A percentile compares a stretch with the other conserved stretches of the same genome.
phyloP scores from a whole-genome alignment of 495 filamentous ascomycete species.

The Aspergillus avenaceus region DNA sequence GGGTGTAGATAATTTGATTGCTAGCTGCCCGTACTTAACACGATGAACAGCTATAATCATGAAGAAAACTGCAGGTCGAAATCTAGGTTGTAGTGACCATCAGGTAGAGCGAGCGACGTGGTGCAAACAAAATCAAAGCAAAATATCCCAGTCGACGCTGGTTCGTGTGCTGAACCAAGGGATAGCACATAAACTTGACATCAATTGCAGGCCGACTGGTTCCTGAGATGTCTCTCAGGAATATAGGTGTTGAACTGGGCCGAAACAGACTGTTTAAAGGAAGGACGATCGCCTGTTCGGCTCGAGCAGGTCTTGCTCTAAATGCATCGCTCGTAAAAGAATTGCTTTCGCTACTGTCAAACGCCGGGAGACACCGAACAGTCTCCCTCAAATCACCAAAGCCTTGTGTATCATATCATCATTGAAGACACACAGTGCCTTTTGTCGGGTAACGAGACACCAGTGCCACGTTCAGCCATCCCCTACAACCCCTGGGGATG shows the following conservation, averaged over 20 bases:
- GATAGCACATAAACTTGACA: not conserved
- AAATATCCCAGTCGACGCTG: not conserved
- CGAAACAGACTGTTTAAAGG: not conserved
- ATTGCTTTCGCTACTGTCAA: conserved; percentile 2
- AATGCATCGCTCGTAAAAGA: not conserved
- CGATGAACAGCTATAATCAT: conserved; percentile 3
- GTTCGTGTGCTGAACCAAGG: not conserved
- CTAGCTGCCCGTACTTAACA: conserved; percentile 1
- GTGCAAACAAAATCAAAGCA: not conserved
- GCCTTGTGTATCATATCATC: not conserved
- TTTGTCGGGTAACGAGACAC: not conserved
- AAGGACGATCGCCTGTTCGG: not conserved
- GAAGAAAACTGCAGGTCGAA: not conserved
- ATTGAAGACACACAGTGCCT: not conserved
- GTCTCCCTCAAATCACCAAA: not conserved
- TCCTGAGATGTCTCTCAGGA: not conserved
- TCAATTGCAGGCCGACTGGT: not conserved
- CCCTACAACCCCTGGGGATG: not conserved
- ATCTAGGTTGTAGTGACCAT: not conserved
- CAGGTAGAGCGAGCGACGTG: not conserved
- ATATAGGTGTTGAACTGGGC: not conserved
- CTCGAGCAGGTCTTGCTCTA: not conserved
- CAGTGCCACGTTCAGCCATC: not conserved
- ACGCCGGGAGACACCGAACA: not conserved
- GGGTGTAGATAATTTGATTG: conserved; percentile 1